Base-by-base conservation (phyloP, 805 yeast genomes). In the Yamadazyma kitorensis region DNA sequence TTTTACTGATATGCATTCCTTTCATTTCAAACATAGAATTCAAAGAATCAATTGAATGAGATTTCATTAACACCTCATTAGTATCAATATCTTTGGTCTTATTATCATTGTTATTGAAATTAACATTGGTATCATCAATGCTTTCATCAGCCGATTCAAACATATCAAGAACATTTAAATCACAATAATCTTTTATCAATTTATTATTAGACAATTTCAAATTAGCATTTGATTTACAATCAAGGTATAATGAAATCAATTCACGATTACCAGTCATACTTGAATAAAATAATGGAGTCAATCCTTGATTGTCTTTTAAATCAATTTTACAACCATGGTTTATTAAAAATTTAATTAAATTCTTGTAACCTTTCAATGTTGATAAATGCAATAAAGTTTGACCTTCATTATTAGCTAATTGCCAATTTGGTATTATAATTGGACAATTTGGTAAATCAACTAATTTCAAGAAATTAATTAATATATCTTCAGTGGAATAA, bases 301-400 rank as follows among this genome's bases (percentile, higher is more conserved):
- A 76, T 1, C 95, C 96, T 52, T 81, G 85, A 27, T 72, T 69
- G 55, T 93, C 98, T 48, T 74, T 76, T 29, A 71, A 66, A 56
- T 86, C 89, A 27, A 82, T 70, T 49, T 82, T 75, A 52, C 79
- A 74, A 1, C 81, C 82, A 48, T 39, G 87, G 62, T 76, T 78
- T 4, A 89, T 63, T 49, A 93, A 69, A 17, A 80, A 80, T 16
- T 73, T 62, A 12, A 78, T 74, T 35, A 93, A 68, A 21, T 72
- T 69, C 26, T 63, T 56, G 49, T 86, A 85, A 14, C 91, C 91
- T 51, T 82, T 79, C 39, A 85, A 55, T 8, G 88, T 73, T 1
- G 98, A 88, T 41, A 93, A 68, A 59, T 93, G 98, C 33, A 93
- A 63, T 69, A 93, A 68, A 0, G 94, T 80, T 55, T 93, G 96